Evolutionary conservation across 306 rosid genomes (phyloP).

Genomic region (Delonix regia): DNA sequence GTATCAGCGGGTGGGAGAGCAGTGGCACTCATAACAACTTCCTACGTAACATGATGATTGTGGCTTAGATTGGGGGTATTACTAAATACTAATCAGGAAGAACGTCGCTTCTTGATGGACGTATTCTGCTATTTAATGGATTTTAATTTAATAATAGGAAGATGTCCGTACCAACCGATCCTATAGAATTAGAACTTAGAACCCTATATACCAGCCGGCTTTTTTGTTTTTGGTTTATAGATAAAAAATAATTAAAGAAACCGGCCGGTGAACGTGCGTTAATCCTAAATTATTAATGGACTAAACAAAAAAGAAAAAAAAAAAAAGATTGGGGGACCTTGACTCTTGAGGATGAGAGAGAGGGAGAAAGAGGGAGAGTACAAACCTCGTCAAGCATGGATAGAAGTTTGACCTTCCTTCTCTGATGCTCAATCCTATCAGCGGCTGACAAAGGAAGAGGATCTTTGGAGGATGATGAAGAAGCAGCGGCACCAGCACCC

Average conservation of each 20-base stretch:
- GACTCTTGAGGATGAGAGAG: slow-evolving; percentile 62
- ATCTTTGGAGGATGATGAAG: slow-evolving; percentile 67
- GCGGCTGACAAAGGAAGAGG: slow-evolving; percentile 63
- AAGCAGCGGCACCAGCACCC: slow-evolving; percentile 36
- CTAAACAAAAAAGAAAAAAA: slow-evolving; percentile 28
- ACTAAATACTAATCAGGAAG: slow-evolving; percentile 41
- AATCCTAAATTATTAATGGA: slow-evolving; percentile 32
- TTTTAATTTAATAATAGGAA: slow-evolving; percentile 26
- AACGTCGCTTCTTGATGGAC: slow-evolving; percentile 52
- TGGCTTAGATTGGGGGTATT: slow-evolving; percentile 33
- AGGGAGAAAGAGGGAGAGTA: slow-evolving; percentile 52
- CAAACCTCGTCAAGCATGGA: slow-evolving; percentile 95
- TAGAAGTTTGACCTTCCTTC: slow-evolving; percentile 87
- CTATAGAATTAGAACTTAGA: slow-evolving; percentile 26
- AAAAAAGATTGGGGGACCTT: slow-evolving; percentile 43
- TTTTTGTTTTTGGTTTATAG: slow-evolving; percentile 19
- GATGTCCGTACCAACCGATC: slow-evolving; percentile 46
- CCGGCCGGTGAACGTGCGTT: slow-evolving; percentile 54
- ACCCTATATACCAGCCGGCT: slow-evolving; percentile 63
- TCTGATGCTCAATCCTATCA: slow-evolving; percentile 85
- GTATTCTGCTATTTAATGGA: slow-evolving; percentile 33
- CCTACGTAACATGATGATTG: slow-evolving; percentile 42
- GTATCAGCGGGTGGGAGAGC: slow-evolving; percentile 36
- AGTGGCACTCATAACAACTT: slow-evolving; percentile 39
- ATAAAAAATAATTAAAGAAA: slow-evolving; percentile 30